Base-by-base conservation (phyloP, 1,284 basidiomycete genomes). In the Sporisorium sorghi region DNA sequence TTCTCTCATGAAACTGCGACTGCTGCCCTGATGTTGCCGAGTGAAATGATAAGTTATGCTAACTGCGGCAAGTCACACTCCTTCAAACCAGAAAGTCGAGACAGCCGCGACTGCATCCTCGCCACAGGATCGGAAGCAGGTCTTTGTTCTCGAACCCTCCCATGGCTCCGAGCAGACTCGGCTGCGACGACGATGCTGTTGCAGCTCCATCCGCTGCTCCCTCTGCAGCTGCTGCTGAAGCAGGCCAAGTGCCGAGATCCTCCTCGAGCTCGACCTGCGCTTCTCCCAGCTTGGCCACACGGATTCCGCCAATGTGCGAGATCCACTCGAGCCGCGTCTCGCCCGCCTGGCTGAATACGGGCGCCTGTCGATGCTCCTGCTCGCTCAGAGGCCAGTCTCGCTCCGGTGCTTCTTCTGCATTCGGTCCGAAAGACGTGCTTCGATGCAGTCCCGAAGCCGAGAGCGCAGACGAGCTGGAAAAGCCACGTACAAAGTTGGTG, bases 251-350 rank as follows among this genome's bases (percentile, higher is more conserved):
- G 2, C 32, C 8, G 42, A n/a, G 7, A 54, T 54, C 53, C 7
- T 26, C 51, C 30, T 61, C 54, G 28, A 67, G 40, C 50, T 66
- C 61, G 11, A 73, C 56, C 28, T 70, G 55, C 14, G 62, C 65
- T 33, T 69, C 70, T 14, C 66, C 35, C 12, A 67, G 47, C 57
- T 76, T 73, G 17, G 78, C 78, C 11, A 83, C 78, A 19, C 69
- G 64, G 19, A 77, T 58, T 7, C 82, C 82, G 11, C 70, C 82
- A 28, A 83, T 69, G 50, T 83, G 81, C 33, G 74, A 76, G 35
- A 83, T 78, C 82, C 82, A 83, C 44, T 83, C 82, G 14, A 82
- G 40, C 12, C 79, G 58, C 23, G 58, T 55, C 46, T 81, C 82
- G 19, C 39, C 63, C n/a, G 79, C 51, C 15, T 58, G 52, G 32